These are phyloP conservation scores for Toxoplasma gondii DNA, from an alignment of 169 alveolate species.

Conservation along the genomic window DNA sequence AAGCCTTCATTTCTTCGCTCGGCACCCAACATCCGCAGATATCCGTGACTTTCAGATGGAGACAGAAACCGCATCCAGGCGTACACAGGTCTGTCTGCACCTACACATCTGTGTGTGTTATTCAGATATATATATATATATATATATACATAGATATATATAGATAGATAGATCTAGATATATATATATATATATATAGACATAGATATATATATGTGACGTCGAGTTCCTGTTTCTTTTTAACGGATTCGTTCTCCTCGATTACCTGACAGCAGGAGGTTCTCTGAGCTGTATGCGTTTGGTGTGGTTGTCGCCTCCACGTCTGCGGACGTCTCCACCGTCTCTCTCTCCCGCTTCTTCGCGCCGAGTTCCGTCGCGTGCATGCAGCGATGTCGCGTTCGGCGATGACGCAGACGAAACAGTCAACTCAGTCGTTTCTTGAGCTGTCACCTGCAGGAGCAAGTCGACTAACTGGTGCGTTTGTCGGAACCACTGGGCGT, in stretches of 20 bases:
- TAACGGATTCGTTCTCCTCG: too few relatives aligned
- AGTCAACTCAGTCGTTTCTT: background rate
- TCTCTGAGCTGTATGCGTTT: background rate
- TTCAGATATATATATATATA: background rate
- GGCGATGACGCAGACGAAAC: background rate
- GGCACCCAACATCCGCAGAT: too few relatives aligned
- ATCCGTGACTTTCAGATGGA: too few relatives aligned
- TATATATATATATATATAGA: background rate
- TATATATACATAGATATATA: background rate
- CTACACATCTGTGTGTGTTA: background rate
- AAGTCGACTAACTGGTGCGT: background rate
- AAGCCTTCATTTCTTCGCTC: too few relatives aligned
- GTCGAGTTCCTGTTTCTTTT: too few relatives aligned
- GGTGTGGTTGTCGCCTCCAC: too few relatives aligned
- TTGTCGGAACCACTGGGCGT: background rate
- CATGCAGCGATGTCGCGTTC: background rate
- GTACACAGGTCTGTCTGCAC: background rate
- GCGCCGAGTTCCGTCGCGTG: background rate
- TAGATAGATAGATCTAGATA: background rate
- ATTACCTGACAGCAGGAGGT: background rate
- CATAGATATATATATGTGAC: background rate
- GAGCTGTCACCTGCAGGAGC: background rate
- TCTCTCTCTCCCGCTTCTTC: background rate
- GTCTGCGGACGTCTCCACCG: background rate
- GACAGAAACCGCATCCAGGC: too few relatives aligned